These are phyloP conservation scores for Fusarium sp. DNA, from an alignment of 2,329 filamentous ascomycete genomes.

Conservation along the genomic window DNA sequence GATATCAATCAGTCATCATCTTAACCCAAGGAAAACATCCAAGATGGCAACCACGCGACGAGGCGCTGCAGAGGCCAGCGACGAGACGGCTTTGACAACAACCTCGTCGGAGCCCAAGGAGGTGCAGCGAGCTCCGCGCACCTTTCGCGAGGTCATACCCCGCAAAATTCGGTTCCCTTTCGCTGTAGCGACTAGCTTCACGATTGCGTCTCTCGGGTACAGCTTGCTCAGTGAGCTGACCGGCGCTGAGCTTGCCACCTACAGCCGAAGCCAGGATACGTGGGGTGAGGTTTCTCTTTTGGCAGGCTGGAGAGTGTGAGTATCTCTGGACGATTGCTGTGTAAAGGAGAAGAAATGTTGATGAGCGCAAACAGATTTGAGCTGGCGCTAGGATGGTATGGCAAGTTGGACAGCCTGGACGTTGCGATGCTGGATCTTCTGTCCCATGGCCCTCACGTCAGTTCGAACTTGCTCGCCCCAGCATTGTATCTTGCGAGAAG, in stretches of 20 bases:
- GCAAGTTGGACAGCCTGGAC: slow-evolving; percentile 78
- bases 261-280: slow-evolving; percentile 71
- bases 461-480: slow-evolving; percentile 41
- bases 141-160: slow-evolving; percentile 50
- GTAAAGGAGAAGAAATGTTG: slow-evolving; percentile 1
- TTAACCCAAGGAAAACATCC: slow-evolving; percentile 1
- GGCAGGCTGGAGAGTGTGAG: slow-evolving; percentile 65
- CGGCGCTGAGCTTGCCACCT: slow-evolving; percentile 70
- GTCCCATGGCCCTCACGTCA: slow-evolving; percentile 76
- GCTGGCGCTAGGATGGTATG: slow-evolving; percentile 76
- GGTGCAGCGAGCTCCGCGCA: slow-evolving; percentile 17
- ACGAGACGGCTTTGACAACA: slow-evolving; percentile 31
- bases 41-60: slow-evolving; percentile 41
- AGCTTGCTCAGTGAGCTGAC: slow-evolving; percentile 68
- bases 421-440: slow-evolving; percentile 72
- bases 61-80: slow-evolving; percentile 27
- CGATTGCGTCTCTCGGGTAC: slow-evolving; percentile 71
- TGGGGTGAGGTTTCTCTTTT: slow-evolving; percentile 68
- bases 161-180: slow-evolving; percentile 60
- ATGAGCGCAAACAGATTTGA: slow-evolving; percentile 62
- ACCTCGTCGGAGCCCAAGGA: slow-evolving; percentile 19
- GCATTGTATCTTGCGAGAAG: neutral
- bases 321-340: slow-evolving; percentile 31
- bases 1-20: neutral
- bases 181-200: slow-evolving; percentile 63